These are phyloP conservation scores for Gossypium schwendimanii DNA, from an alignment of 441 rosid species.

Conservation along the genomic window DNA sequence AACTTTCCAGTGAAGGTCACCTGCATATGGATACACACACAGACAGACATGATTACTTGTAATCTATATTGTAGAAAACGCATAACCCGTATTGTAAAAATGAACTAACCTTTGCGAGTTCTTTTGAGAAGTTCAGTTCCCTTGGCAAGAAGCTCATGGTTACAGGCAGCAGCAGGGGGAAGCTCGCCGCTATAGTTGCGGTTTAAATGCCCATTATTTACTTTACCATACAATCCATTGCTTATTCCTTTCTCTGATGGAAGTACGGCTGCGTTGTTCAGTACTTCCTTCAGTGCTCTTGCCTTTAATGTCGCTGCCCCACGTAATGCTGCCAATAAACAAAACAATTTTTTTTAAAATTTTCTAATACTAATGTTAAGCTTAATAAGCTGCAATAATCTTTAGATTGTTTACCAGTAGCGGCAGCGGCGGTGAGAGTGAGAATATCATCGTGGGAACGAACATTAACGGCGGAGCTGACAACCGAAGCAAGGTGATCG, in stretches of 20 bases:
- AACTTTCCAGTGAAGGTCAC: constrained; percentile 85
- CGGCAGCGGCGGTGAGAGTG: constrained; percentile 90
- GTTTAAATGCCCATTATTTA: constrained; percentile 28
- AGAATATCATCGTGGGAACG: constrained; percentile 75
- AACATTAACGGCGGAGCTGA: constrained; percentile 84
- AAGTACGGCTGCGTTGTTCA: constrained; percentile 60
- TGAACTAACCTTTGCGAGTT: constrained; percentile 62
- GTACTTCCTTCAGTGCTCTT: constrained; percentile 69
- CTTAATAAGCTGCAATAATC: too few species aligned
- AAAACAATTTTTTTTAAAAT: background rate
- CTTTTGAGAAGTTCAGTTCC: constrained; percentile 82
- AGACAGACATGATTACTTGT: background rate
- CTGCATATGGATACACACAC: constrained; percentile 25
- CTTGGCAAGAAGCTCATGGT: constrained; percentile 63
- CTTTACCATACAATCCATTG: constrained; percentile 35
- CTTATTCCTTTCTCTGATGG: constrained; percentile 60
- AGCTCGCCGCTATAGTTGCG: constrained; percentile 48
- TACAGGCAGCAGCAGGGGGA: constrained; percentile 40
- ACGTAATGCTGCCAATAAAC: constrained; percentile 50
- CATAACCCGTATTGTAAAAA: background rate
- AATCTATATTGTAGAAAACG: background rate
- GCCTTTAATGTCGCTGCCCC: constrained; percentile 91
- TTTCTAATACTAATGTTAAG: too few species aligned
- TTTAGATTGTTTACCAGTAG: constrained; percentile 49
- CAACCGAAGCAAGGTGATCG: constrained; percentile 66